Conservation (phyloP, 1,284 basidiomycete species). For the Abortiporus biennis region DNA sequence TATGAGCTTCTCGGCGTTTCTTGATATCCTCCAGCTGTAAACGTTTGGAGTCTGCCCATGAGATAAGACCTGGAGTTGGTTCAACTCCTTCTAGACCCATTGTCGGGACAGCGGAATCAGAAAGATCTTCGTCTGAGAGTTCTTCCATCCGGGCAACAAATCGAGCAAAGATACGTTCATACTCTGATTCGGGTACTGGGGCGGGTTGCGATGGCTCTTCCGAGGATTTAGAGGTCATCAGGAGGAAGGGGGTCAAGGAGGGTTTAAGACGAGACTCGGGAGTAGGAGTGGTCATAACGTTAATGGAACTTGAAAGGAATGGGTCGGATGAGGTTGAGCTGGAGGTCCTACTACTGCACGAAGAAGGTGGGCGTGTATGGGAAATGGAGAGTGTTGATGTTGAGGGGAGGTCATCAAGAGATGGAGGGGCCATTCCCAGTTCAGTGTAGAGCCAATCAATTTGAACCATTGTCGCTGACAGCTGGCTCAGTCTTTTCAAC, state of each 20-base stretch:
- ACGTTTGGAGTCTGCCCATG: conserved; percentile 56
- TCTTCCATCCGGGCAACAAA: conserved; percentile 62
- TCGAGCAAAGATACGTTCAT: conserved; percentile 52
- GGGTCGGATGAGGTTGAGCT: conserved; percentile 13
- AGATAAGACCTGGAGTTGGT: conserved; percentile 56
- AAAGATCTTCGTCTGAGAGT: conserved; percentile 38
- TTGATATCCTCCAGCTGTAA: conserved; percentile 65
- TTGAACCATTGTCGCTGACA: conserved; percentile 61
- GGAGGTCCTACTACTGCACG: conserved; percentile 33
- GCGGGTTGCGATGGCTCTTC: conserved; percentile 17
- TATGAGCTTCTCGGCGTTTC: conserved; percentile 62
- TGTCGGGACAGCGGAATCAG: conserved; percentile 22
- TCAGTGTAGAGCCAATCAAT: conserved; percentile 79
- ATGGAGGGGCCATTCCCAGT: conserved; percentile 60
- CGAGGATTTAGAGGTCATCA: conserved; percentile 14
- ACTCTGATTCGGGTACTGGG: conserved; percentile 37
- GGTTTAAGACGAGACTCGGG: conserved; percentile 22
- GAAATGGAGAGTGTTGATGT: conserved; percentile 32
- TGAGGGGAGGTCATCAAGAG: conserved; percentile 38
- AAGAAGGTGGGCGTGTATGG: conserved; percentile 31
- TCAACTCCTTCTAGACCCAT: conserved; percentile 55
- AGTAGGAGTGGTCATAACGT: conserved; percentile 26
- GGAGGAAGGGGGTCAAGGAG: conserved; percentile 19
- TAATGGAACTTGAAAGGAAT: conserved; percentile 14
- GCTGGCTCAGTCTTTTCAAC: conserved; percentile 60